phyloP scores from a whole-genome alignment of 2,329 filamentous ascomycete genomes.

The Simplicillium aogashimaense region DNA sequence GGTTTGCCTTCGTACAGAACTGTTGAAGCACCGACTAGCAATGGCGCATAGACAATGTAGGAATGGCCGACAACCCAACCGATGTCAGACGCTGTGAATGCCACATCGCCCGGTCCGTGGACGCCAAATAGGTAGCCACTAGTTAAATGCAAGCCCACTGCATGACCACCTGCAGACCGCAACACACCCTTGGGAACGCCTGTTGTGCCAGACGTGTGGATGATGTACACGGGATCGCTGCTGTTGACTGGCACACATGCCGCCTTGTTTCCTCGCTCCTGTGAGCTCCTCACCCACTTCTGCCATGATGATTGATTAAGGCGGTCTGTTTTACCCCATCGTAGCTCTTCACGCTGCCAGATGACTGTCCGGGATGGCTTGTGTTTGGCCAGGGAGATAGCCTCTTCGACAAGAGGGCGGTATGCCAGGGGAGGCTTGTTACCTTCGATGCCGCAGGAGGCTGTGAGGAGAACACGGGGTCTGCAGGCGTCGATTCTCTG shows the following conservation, averaged over 20 bases:
- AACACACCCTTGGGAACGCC: conserved; percentile 76
- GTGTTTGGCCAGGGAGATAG: conserved; percentile 54
- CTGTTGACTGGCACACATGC: conserved; percentile 70
- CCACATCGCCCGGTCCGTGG: conserved; percentile 71
- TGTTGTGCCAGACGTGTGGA: conserved; percentile 80
- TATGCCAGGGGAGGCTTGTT: conserved; percentile 73
- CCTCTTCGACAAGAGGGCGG: conserved; percentile 64
- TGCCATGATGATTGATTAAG: conserved; percentile 73
- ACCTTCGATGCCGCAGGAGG: conserved; percentile 87
- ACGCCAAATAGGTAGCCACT: conserved; percentile 78
- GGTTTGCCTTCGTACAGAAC: conserved; percentile 93
- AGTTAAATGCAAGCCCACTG: conserved; percentile 72
- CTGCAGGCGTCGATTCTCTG: conserved; percentile 80
- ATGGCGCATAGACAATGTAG: conserved; percentile 82
- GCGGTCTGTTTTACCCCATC: conserved; percentile 63
- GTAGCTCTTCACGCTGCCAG: conserved; percentile 72
- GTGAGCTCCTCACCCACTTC: conserved; percentile 60
- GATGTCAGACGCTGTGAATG: conserved; percentile 69
- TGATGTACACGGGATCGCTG: conserved; percentile 77
- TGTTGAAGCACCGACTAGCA: conserved; percentile 76
- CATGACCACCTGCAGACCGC: conserved; percentile 75
- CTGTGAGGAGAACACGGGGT: conserved; percentile 71
- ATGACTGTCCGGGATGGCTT: conserved; percentile 67
- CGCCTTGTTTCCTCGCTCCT: conserved; percentile 55
- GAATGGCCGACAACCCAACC: conserved; percentile 66